Percentiles rank a stretch among this genome's conserved stretches.
Conservation (phyloP, 257 asterid genomes). For the Nicotiana obtusifolia region DNA sequence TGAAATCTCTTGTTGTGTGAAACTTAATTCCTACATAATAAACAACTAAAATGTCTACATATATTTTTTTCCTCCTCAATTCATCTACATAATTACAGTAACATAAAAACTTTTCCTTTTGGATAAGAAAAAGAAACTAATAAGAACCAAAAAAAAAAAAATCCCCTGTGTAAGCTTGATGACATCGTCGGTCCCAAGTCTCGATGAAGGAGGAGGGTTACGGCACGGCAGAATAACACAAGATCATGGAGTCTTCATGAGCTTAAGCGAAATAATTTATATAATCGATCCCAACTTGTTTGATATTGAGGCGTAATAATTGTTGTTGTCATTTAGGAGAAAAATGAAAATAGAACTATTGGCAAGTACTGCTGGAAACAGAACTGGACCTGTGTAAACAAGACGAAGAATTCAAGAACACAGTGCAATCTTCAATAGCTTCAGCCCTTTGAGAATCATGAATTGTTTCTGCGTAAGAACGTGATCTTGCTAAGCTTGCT, state of each 20-base stretch:
- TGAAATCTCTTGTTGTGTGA: neutral
- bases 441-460: constrained; percentile 79
- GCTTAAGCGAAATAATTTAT: too few species aligned
- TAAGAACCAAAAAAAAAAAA: neutral
- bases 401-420: constrained; percentile 56
- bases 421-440: constrained; percentile 88
- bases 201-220: too few species aligned
- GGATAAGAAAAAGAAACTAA: too few species aligned
- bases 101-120: too few species aligned
- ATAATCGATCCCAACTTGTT: too few species aligned
- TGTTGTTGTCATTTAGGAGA: too few species aligned
- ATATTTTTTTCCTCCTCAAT: neutral
- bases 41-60: neutral
- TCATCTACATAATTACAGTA: neutral
- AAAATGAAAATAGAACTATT: neutral
- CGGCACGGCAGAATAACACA: too few species aligned
- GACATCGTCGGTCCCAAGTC: too few species aligned
- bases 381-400: constrained; percentile 15
- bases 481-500: constrained; percentile 53
- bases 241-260: too few species aligned
- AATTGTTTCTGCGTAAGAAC: constrained; percentile 56
- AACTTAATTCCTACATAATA: neutral
- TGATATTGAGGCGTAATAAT: too few species aligned
- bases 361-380: constrained; percentile 7
- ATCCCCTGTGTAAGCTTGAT: too few species aligned